These are phyloP conservation scores for Globisporangium okanoganense DNA, from an alignment of 352 stramenopile species.

Conservation along the genomic window DNA sequence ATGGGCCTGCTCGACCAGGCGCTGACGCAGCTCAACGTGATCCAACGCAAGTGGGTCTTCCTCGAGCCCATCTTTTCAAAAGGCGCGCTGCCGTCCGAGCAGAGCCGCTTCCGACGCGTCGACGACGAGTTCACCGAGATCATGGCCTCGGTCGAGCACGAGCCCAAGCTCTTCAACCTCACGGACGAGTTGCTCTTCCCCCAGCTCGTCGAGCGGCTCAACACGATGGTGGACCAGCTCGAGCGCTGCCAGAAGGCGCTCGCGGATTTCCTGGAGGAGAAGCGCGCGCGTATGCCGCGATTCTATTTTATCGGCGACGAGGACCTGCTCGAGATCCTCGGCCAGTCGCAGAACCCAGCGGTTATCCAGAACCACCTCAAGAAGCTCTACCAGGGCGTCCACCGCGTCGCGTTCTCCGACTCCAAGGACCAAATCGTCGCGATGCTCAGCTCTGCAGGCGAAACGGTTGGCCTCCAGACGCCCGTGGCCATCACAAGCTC, in stretches of 20 bases:
- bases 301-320: slow-evolving; percentile 98
- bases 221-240: slow-evolving; percentile 90
- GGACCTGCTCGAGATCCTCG: slow-evolving; percentile 94
- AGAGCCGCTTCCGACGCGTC: slow-evolving; percentile 87
- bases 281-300: slow-evolving; percentile 90
- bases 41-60: slow-evolving; percentile 97
- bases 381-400: slow-evolving; percentile 95
- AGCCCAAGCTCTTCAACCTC: slow-evolving; percentile 92
- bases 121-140: slow-evolving; percentile 94
- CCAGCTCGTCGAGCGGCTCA: slow-evolving; percentile 73
- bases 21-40: slow-evolving; percentile 82
- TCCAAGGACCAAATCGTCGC: slow-evolving; percentile 80
- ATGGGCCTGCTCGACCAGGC: slow-evolving; percentile 84
- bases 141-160: slow-evolving; percentile 83
- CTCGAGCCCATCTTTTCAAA: slow-evolving; percentile 95
- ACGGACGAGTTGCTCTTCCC: slow-evolving; percentile 90
- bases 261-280: slow-evolving; percentile 93
- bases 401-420: slow-evolving; percentile 88
- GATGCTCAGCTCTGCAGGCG: slow-evolving; percentile 81
- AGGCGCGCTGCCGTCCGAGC: slow-evolving; percentile 90
- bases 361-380: slow-evolving; percentile 96
- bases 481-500: slow-evolving; percentile 86
- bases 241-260: slow-evolving; percentile 94
- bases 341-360: slow-evolving; percentile 88
- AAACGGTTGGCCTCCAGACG: slow-evolving; percentile 79